Conservation (phyloP, 257 asterid genomes). For the Orobanche coerulescens region DNA sequence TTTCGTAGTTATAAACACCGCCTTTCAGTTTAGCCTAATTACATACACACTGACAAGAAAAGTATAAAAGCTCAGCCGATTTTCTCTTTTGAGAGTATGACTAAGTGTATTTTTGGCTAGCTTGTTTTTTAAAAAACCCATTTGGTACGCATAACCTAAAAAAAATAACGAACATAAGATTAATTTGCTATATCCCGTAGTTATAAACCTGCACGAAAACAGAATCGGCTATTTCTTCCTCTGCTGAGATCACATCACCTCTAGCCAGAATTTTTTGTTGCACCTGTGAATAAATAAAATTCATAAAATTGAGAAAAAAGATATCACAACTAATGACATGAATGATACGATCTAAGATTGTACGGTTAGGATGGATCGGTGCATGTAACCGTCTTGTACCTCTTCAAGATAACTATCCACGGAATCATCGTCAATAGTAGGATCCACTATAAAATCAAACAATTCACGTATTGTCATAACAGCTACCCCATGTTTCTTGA, state of each 20-base stretch:
- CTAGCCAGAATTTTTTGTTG: slow-evolving; percentile 77
- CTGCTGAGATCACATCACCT: slow-evolving; percentile 68
- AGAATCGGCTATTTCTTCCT: slow-evolving; percentile 87
- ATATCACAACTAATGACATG: neutral
- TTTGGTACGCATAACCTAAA: no score
- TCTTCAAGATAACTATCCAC: slow-evolving; percentile 83
- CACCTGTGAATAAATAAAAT: slow-evolving; percentile 33
- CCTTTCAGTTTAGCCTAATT: no score
- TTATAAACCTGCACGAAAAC: slow-evolving; percentile 71
- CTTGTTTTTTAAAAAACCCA: no score
- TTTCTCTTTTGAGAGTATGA: no score
- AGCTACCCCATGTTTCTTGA: slow-evolving; percentile 79
- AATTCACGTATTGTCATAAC: slow-evolving; percentile 85
- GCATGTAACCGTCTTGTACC: slow-evolving; percentile 32
- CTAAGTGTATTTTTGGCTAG: no score
- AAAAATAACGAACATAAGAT: neutral
- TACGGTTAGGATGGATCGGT: neutral
- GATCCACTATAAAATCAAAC: slow-evolving; percentile 86
- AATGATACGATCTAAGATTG: neutral
- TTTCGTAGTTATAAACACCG: no score
- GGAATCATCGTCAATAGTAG: slow-evolving; percentile 65
- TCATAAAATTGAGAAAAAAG: neutral
- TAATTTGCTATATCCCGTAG: neutral
- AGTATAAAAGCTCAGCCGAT: no score
- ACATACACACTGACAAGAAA: no score